Evolutionary conservation across 306 rosid genomes (phyloP), one percentile per base, ranked within the genome.

Genomic region (Cicer pinnatifidum): DNA sequence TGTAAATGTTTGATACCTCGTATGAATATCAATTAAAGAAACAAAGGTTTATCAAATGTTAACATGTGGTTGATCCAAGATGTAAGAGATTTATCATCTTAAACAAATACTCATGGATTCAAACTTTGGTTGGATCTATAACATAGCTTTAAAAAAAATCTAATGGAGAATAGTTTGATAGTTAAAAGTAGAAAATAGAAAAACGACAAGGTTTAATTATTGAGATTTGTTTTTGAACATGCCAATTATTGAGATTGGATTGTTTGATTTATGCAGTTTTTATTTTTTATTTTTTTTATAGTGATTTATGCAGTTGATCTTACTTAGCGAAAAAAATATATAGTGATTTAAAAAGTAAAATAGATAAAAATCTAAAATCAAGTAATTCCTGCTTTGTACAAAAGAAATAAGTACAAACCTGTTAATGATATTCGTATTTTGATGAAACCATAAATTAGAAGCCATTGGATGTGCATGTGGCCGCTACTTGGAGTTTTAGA

Each of bases 401-500:
- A 47, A 53, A 39, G 33, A 54, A 8, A 69, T n/a, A 52, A 50
- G 48, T 20, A 62, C 7, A 33, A 9, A 16, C n/a, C 38, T 54
- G 20, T 66, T 56, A 52, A 54, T 9, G 39, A 44, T 20, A 9
- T 11, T 73, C 33, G n/a, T 53, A 54, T 46, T 72, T 65, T 20
- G 17, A 60, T 51, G 51, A 13, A 75, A 69, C 23, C 41, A 44
- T 12, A 60, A 50, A 15, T 51, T 38, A 10, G 10, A 20, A 50
- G 76, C 54, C 59, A 67, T 60, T 59, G 44, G 7, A 48, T 67
- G 44, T 60, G 56, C 50, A 48, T 74, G 44, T 60, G 56, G 60
- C 45, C 23, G 67, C 28, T 13, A 68, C 38, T 35, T 51, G 39
- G n/a, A 17, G 61, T 51, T 33, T 33, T 9, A 35, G 61, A 52